Conservation (phyloP, 495 filamentous ascomycete species). For the Penicillium paradoxum region DNA sequence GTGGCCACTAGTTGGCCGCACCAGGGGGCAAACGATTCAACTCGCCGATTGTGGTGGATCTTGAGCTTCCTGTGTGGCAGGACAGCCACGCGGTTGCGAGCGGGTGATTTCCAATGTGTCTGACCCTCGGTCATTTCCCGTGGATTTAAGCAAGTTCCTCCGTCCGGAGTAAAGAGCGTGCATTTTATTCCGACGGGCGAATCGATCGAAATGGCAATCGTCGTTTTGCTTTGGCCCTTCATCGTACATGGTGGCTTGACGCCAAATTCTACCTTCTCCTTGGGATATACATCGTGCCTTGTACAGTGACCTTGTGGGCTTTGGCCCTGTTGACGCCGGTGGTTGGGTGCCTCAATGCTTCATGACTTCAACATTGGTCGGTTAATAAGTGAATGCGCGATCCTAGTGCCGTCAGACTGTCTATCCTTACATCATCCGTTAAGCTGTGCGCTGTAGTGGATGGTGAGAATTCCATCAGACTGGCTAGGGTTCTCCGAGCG, state of each 20-base stretch:
- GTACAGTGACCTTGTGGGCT: conserved; percentile 17
- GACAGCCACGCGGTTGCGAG: conserved; percentile 2
- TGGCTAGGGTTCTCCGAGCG: not conserved
- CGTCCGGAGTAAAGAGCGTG: not conserved
- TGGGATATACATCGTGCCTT: not conserved
- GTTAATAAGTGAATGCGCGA: conserved; percentile 6
- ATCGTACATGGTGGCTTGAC: conserved; percentile 19
- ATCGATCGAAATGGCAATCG: conserved; percentile 4
- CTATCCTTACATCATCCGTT: conserved; percentile 19
- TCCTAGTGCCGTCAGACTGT: conserved; percentile 14
- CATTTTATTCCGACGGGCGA: not conserved
- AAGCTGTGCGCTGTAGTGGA: not conserved
- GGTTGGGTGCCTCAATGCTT: conserved; percentile 19
- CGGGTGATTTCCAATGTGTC: conserved; percentile 9
- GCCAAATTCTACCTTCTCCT: conserved; percentile 10
- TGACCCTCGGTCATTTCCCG: conserved; percentile 6
- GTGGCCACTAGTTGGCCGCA: conserved; percentile 64
- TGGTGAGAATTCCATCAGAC: not conserved
- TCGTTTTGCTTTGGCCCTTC: not conserved
- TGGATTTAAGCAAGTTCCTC: not conserved
- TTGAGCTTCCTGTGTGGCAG: conserved; percentile 61
- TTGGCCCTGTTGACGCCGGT: conserved; percentile 10
- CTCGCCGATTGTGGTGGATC: conserved; percentile 72
- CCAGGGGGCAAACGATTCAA: conserved; percentile 56
- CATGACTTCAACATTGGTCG: conserved; percentile 6